Evolutionary conservation across 2,329 filamentous ascomycete species (phyloP).

Genomic region (Aureobasidium vineae): DNA sequence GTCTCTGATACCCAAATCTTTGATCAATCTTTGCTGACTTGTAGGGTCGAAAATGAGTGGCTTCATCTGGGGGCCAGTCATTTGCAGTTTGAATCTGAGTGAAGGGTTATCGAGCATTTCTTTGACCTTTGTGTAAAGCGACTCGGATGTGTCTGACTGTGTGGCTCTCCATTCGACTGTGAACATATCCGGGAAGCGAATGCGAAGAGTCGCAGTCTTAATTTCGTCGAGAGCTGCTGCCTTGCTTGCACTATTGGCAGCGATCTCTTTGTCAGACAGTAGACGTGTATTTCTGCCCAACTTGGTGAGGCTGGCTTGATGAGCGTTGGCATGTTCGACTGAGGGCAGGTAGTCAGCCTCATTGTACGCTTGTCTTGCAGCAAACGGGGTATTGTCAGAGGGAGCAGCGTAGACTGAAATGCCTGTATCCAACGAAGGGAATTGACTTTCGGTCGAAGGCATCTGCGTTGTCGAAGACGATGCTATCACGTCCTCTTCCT

Average conservation of each 20-base stretch:
- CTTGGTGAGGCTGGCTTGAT: slow-evolving; percentile 65
- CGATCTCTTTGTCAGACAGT: slow-evolving; percentile 77
- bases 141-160: slow-evolving; percentile 64
- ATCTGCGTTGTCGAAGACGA: slow-evolving; percentile 32
- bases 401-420: slow-evolving; percentile 70
- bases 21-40: slow-evolving; percentile 59
- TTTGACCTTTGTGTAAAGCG: slow-evolving; percentile 72
- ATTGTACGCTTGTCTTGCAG: slow-evolving; percentile 63
- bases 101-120: slow-evolving; percentile 62
- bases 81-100: slow-evolving; percentile 70
- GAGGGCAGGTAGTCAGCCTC: slow-evolving; percentile 76
- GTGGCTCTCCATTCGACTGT: slow-evolving; percentile 71
- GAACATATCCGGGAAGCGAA: slow-evolving; percentile 85
- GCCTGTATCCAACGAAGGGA: slow-evolving; percentile 25
- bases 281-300: slow-evolving; percentile 71
- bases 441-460: slow-evolving; percentile 27
- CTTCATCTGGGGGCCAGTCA: slow-evolving; percentile 55
- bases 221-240: slow-evolving; percentile 65
- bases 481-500: slow-evolving; percentile 34
- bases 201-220: slow-evolving; percentile 68
- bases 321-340: slow-evolving; percentile 71
- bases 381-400: slow-evolving; percentile 68
- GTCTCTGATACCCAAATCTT: slow-evolving; percentile 67
- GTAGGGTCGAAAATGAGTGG: slow-evolving; percentile 42
- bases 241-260: slow-evolving; percentile 64